Evolutionary conservation across 345 rosid species (phyloP).

Genomic region (Eucalyptus decipiens): DNA sequence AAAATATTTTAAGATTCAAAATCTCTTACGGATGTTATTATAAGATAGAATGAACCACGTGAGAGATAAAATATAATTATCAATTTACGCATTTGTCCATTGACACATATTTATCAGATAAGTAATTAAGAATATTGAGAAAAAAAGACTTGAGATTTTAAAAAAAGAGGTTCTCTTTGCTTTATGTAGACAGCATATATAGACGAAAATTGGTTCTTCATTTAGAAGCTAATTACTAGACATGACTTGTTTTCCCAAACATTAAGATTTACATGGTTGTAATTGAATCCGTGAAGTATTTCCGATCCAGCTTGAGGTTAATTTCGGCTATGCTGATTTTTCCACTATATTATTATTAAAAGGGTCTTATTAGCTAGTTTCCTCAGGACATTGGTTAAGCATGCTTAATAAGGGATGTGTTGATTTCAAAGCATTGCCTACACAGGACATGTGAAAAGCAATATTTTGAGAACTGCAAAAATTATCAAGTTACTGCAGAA

Average conservation of each 20-base stretch:
- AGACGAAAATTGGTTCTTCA: neutral
- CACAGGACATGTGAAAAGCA: neutral
- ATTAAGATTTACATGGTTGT: neutral
- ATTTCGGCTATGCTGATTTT: neutral
- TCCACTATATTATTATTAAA: neutral
- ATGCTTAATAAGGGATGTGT: neutral
- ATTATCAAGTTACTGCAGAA: neutral
- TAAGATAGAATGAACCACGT: neutral
- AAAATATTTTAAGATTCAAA: neutral
- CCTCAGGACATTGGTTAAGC: neutral
- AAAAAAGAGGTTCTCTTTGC: neutral
- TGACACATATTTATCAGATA: neutral
- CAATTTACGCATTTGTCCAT: neutral
- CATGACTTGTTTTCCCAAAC: neutral
- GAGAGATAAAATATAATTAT: neutral
- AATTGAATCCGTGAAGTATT: neutral
- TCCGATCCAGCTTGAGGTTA: neutral
- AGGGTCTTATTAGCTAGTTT: neutral
- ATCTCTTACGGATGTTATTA: neutral
- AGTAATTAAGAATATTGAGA: neutral
- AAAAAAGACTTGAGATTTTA: neutral
- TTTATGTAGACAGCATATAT: neutral
- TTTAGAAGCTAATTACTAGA: neutral
- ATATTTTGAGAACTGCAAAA: neutral
- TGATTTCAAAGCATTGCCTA: neutral